These are phyloP conservation scores for Cladosporium sp. DNA, from an alignment of 2,329 filamentous ascomycete species.

Conservation along the genomic window DNA sequence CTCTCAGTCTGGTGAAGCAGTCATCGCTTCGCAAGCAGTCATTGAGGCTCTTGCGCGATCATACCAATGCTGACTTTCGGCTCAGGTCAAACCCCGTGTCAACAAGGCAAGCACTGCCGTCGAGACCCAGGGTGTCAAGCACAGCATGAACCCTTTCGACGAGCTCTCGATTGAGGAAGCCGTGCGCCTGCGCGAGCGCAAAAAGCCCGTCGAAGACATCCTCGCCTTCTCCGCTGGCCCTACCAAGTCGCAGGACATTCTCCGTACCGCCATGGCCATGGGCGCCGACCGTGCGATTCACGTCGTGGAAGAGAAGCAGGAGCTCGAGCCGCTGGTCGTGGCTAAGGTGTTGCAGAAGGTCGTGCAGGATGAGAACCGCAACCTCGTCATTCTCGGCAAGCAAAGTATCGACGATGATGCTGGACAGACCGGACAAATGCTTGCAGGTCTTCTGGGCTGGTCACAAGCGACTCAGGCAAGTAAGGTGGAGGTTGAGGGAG, in stretches of 20 bases:
- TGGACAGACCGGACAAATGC: slow-evolving; percentile 95
- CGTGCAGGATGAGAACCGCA: slow-evolving; percentile 78
- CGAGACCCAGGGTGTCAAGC: slow-evolving; percentile 89
- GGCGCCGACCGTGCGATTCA: slow-evolving; percentile 89
- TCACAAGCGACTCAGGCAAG: slow-evolving; percentile 90
- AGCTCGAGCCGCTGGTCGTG: slow-evolving; percentile 84
- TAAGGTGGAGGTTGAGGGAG: slow-evolving; percentile 71
- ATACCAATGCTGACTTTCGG: slow-evolving; percentile 2
- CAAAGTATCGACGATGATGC: slow-evolving; percentile 98
- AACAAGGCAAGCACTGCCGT: slow-evolving; percentile 76
- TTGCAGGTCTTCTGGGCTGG: slow-evolving; percentile 88
- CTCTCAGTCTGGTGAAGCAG: background rate
- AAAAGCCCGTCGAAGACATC: slow-evolving; percentile 77
- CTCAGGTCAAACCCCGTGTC: slow-evolving; percentile 64
- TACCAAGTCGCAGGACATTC: slow-evolving; percentile 77
- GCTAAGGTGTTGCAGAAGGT: slow-evolving; percentile 81
- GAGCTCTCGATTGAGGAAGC: slow-evolving; percentile 97
- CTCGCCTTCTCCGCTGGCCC: slow-evolving; percentile 84
- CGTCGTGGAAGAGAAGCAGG: slow-evolving; percentile 64
- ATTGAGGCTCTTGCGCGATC: background rate
- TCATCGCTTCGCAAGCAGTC: background rate
- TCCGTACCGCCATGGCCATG: slow-evolving; percentile 98
- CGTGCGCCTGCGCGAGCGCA: slow-evolving; percentile 86
- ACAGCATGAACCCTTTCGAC: slow-evolving; percentile 99
- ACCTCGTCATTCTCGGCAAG: slow-evolving; percentile 91